Percentiles rank a stretch among this genome's conserved stretches.
These are phyloP conservation scores for Serendipita indica DNA, from an alignment of 768 basidiomycete species.

Conservation along the genomic window DNA sequence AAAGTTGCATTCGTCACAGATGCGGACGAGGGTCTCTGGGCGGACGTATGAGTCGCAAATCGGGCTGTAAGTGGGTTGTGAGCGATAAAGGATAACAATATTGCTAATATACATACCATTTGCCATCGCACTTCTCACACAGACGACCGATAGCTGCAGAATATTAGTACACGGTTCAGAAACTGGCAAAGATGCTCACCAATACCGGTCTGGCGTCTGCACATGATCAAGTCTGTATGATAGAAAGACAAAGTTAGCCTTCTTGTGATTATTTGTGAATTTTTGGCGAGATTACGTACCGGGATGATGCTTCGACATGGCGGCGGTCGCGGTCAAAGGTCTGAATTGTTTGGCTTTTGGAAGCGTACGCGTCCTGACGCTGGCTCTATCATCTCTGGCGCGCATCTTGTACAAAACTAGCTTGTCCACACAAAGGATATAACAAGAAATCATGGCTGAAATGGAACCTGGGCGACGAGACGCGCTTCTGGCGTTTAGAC, in stretches of 20 bases:
- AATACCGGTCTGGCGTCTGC: constrained; percentile 92
- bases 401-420: background rate
- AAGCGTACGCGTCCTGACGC: constrained; percentile 1
- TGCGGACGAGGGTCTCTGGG: constrained; percentile 92
- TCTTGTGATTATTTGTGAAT: background rate
- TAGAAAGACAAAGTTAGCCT: background rate
- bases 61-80: constrained; percentile 40
- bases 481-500: constrained; percentile 8
- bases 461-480: constrained; percentile 9
- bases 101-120: constrained; percentile 56
- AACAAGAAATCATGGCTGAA: background rate
- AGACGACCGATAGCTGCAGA: constrained; percentile 81
- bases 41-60: constrained; percentile 99
- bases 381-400: background rate
- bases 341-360: background rate
- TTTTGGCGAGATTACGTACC: constrained; percentile 29
- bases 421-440: background rate
- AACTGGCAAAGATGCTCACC: constrained; percentile 35
- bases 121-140: constrained; percentile 98
- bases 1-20: constrained; percentile 99
- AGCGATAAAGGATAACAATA: background rate
- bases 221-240: constrained; percentile 84
- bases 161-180: constrained; percentile 5
- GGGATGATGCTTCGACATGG: constrained; percentile 85
- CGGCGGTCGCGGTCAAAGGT: constrained; percentile 1